Conservation (phyloP, 371 early-diverging fungal genomes). For the Haplosporangium sp. region DNA sequence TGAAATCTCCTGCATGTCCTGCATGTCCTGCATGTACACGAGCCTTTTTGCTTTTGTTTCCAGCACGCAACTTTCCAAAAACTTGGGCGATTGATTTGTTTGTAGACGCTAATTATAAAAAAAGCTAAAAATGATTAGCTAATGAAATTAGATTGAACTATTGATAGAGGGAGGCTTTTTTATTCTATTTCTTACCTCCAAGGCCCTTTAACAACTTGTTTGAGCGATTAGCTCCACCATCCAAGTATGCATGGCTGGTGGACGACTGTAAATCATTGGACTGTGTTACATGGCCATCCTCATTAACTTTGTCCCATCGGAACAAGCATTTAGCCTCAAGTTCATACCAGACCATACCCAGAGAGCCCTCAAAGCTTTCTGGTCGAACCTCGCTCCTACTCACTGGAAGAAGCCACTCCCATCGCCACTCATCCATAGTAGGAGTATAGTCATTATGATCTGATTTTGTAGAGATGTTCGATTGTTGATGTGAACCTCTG, state of each 20-base stretch:
- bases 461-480: background rate
- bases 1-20: constrained; percentile 32
- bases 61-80: constrained; percentile 38
- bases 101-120: background rate
- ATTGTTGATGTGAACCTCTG: background rate
- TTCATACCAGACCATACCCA: constrained; percentile 55
- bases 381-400: constrained; percentile 38
- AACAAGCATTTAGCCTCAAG: constrained; percentile 54
- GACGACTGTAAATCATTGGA: background rate
- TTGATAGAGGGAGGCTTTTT: too few species aligned
- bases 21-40: background rate
- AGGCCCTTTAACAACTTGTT: constrained; percentile 18
- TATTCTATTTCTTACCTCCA: constrained; percentile 4
- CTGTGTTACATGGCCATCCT: constrained; percentile 12
- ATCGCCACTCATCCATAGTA: constrained; percentile 43
- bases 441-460: background rate
- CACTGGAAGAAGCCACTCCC: constrained; percentile 51
- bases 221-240: background rate
- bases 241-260: background rate
- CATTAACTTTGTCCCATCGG: constrained; percentile 46
- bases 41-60: constrained; percentile 33
- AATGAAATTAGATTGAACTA: background rate
- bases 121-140: constrained; percentile 1
- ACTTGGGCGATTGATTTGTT: constrained; percentile 29
- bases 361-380: constrained; percentile 50